Evolutionary conservation across 2,329 filamentous ascomycete genomes (phyloP).

Genomic region (Diaporthe citri): DNA sequence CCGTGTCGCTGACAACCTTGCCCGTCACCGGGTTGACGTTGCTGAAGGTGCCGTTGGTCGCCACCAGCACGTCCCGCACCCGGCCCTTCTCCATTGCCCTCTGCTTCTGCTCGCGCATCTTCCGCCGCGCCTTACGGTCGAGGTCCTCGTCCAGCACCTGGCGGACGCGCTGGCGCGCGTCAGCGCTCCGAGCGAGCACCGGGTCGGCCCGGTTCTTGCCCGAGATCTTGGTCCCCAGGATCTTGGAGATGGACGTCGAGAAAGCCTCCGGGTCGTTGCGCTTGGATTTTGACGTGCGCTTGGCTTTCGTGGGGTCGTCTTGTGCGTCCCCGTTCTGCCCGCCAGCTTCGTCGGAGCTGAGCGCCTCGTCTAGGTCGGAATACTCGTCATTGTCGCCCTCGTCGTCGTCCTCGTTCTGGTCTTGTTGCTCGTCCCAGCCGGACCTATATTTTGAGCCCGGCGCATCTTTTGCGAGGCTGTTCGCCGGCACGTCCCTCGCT

Average conservation of each 20-base stretch:
- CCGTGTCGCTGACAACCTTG: conserved; percentile 51
- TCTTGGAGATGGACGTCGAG: conserved; percentile 92
- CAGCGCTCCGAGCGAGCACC: conserved; percentile 86
- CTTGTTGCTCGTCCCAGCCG: conserved; percentile 31
- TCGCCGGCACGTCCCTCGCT: conserved; percentile 44
- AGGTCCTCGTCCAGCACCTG: conserved; percentile 81
- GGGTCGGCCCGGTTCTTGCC: conserved; percentile 86
- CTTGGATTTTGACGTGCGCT: conserved; percentile 72
- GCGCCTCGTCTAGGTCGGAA: conserved; percentile 52
- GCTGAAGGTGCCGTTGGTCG: conserved; percentile 54
- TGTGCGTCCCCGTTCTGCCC: conserved; percentile 53
- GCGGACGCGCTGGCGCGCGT: conserved; percentile 78
- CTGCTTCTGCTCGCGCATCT: conserved; percentile 84
- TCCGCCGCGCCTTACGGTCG: conserved; percentile 83
- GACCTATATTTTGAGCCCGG: conserved; percentile 39
- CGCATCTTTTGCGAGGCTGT: conserved; percentile 48
- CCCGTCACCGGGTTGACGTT: conserved; percentile 63
- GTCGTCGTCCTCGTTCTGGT: conserved; percentile 45
- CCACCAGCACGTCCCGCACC: conserved; percentile 85
- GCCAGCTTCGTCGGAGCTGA: conserved; percentile 45
- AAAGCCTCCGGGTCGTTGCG: conserved; percentile 94
- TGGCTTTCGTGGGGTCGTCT: conserved; percentile 48
- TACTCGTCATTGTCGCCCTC: conserved; percentile 53
- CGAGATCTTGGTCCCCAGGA: conserved; percentile 89
- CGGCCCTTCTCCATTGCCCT: conserved; percentile 86